Percentiles rank a stretch among this genome's conserved stretches.
These are phyloP conservation scores for Meira nashicola DNA, from an alignment of 1,284 basidiomycete species.

Conservation along the genomic window DNA sequence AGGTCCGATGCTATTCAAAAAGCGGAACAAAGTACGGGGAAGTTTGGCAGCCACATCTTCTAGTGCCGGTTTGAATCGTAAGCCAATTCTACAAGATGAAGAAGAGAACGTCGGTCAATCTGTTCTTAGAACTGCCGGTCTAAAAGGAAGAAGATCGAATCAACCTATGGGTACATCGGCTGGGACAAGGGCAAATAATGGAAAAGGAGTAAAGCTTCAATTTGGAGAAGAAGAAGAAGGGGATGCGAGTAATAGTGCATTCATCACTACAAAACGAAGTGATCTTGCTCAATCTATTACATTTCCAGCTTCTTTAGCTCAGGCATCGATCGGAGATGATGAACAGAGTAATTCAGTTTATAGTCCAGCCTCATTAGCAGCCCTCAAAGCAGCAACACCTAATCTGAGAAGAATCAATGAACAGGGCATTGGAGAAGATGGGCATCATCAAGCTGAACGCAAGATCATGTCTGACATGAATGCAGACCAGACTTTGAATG, in stretches of 20 bases:
- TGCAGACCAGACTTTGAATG: conserved; percentile 4
- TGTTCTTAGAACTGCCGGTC: not conserved
- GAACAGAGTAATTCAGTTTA: not conserved
- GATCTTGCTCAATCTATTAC: not conserved
- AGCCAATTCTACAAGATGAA: not conserved
- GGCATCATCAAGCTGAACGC: conserved; percentile 2
- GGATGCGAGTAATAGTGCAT: not conserved
- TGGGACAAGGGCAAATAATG: not conserved
- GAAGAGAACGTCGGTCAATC: not conserved
- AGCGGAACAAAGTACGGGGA: not conserved
- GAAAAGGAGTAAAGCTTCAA: not conserved
- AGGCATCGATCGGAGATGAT: conserved; percentile 1
- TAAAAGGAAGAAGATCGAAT: not conserved
- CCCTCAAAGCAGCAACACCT: conserved; percentile 17
- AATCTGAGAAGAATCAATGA: not conserved
- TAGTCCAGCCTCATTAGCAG: conserved; percentile 13
- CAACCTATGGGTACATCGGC: not conserved
- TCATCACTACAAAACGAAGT: not conserved
- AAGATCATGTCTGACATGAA: conserved; percentile 11
- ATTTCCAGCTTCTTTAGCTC: not conserved
- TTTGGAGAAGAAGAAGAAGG: conserved; percentile 2
- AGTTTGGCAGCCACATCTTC: not conserved
- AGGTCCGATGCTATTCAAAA: conserved; percentile 1
- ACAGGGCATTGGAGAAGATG: not conserved
- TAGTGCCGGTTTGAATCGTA: not conserved